phyloP scores from a whole-genome alignment of 148 eudicot species.

The Rhododendron simsii region DNA sequence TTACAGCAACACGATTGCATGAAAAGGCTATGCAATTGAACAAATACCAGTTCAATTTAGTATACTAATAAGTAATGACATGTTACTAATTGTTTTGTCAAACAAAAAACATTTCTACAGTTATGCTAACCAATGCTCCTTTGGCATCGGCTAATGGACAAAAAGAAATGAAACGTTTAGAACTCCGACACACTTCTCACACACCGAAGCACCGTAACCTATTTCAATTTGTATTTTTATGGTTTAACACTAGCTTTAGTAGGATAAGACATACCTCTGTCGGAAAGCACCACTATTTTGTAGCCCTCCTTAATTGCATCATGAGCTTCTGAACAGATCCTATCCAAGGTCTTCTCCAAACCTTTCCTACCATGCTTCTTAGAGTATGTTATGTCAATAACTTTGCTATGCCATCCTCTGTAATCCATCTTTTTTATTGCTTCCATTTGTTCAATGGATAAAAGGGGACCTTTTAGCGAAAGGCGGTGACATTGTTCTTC shows the following conservation, averaged over 20 bases:
- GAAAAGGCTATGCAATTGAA: slow-evolving; percentile 55
- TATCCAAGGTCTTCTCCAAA: slow-evolving; percentile 86
- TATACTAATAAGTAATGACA: neutral
- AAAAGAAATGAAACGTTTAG: neutral
- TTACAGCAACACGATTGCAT: slow-evolving; percentile 71
- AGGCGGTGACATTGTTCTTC: slow-evolving; percentile 95
- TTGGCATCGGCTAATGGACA: neutral
- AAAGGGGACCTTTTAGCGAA: slow-evolving; percentile 85
- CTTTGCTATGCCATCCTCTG: slow-evolving; percentile 96
- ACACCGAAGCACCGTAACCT: neutral
- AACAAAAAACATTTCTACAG: too few species aligned
- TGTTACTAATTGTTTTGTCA: neutral
- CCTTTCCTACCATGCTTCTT: slow-evolving; percentile 69
- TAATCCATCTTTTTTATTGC: slow-evolving; percentile 90
- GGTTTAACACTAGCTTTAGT: neutral
- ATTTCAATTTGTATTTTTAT: neutral
- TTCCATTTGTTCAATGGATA: slow-evolving; percentile 84
- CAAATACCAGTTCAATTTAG: neutral
- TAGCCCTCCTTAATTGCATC: slow-evolving; percentile 81
- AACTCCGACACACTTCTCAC: neutral
- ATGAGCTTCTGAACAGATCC: slow-evolving; percentile 83
- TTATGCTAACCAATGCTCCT: neutral
- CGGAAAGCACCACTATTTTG: slow-evolving; percentile 80
- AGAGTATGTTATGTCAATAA: slow-evolving; percentile 82
- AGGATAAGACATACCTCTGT: slow-evolving; percentile 61